Evolutionary conservation across 129 eudicot species (phyloP), one percentile per base, ranked within the genome.

Genomic region (Flaveria sonorensis): DNA sequence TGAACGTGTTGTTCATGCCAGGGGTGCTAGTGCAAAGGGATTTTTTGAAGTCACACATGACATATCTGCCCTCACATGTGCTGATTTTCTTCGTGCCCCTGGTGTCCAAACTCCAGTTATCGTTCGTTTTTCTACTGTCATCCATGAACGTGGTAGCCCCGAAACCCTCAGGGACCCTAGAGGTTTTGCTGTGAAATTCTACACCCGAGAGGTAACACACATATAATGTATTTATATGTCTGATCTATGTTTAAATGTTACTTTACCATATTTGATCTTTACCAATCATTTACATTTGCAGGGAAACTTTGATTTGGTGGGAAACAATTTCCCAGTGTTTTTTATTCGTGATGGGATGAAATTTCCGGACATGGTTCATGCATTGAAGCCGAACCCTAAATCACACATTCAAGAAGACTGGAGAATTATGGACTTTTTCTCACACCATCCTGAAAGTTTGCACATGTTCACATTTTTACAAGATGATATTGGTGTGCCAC

Each of bases 101-200:
- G 97, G 95, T 0, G 97, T 89, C 74, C 97, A 91, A 56, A 91
- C 97, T 43, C 97, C 97, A 26, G 87, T 91, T 47, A 91, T 91
- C 45, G 95, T 91, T 65, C 97, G 97, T 63, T 91, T 91, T 81
- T 91, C 97, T 40, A 91, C 97, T 18, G 97, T 91, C 24, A 89
- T 91, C 81, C 97, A 91, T 62, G 97, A 92, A 61, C 95, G 95
- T 70, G 97, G 95, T 40, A 89, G 95, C 80, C 97, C 97, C 26
- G 95, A 92, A 84, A 89, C 97, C 77, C 78, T 92, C 68, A 85
- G 97, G 51, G 97, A 92, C 78, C 97, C 97, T 57, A 75, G 96
- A 70, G 97, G 97, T 20, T 92, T 92, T 66, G 97, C 97, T 26
- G 90, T 92, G 53, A 92, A 92, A 79, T 92, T 92, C 72, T 92